Conservation (phyloP, 305 asterid genomes). For the Coffea humblotiana region DNA sequence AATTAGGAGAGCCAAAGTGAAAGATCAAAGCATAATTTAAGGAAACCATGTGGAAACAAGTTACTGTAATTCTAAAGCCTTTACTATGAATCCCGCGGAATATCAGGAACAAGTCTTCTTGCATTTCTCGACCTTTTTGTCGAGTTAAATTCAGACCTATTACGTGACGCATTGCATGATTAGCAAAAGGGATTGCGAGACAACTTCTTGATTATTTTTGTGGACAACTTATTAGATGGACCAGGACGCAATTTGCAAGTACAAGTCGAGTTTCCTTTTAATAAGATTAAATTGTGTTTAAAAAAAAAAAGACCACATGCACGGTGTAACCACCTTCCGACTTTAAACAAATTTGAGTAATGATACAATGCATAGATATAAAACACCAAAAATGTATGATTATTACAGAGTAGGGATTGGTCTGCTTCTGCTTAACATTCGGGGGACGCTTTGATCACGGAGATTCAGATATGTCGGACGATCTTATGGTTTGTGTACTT, state of each 20-base stretch:
- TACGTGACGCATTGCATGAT: neutral
- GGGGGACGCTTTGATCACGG: constrained; percentile 2
- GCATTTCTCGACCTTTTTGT: neutral
- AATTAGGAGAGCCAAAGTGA: neutral
- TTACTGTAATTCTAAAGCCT: neutral
- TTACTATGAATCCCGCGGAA: neutral
- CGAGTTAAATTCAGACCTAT: neutral
- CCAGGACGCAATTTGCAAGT: neutral
- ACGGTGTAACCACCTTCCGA: neutral
- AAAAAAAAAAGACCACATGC: neutral
- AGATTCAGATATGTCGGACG: constrained; percentile 18
- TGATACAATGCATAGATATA: neutral
- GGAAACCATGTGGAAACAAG: neutral
- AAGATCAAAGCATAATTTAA: neutral
- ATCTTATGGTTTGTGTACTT: neutral
- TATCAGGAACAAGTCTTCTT: neutral
- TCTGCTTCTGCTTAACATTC: neutral
- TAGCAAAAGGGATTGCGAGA: neutral
- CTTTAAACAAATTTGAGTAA: neutral
- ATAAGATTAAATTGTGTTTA: neutral
- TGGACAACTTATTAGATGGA: neutral
- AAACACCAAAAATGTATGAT: neutral
- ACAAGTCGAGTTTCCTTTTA: neutral
- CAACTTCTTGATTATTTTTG: neutral
- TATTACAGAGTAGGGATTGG: neutral